Conservation (phyloP, 192 early-diverging fungal species). For the Mortierella hygrophila region DNA sequence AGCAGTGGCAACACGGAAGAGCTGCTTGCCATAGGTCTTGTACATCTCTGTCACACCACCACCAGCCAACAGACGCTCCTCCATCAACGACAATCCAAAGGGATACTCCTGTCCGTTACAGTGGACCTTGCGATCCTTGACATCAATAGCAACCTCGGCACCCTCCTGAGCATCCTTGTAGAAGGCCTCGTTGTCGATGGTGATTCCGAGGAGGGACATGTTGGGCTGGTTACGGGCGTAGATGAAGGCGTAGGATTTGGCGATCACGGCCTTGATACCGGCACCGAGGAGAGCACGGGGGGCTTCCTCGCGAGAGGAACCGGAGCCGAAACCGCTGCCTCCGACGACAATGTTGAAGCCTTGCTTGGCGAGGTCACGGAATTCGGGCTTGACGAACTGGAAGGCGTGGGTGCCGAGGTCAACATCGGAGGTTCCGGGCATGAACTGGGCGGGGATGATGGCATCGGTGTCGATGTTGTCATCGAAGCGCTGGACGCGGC, state of each 20-base stretch:
- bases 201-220: constrained; percentile 84
- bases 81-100: constrained; percentile 78
- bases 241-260: constrained; percentile 86
- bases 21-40: constrained; percentile 78
- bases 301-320: constrained; percentile 85
- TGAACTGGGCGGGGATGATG: constrained; percentile 84
- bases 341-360: constrained; percentile 80
- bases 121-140: constrained; percentile 75
- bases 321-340: constrained; percentile 80
- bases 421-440: constrained; percentile 76
- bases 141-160: constrained; percentile 75
- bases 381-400: constrained; percentile 82
- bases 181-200: constrained; percentile 79
- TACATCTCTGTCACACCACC: constrained; percentile 87
- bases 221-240: constrained; percentile 89
- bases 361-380: constrained; percentile 72
- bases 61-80: constrained; percentile 78
- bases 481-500: constrained; percentile 79
- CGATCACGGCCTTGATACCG: constrained; percentile 81
- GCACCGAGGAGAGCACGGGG: constrained; percentile 80
- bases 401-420: constrained; percentile 80
- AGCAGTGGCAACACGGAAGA: constrained; percentile 81
- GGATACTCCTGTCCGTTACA: constrained; percentile 67
- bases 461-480: constrained; percentile 86
- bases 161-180: constrained; percentile 82